Conservation (phyloP, 176 grass and related monocot species). For the Avena atlantica region DNA sequence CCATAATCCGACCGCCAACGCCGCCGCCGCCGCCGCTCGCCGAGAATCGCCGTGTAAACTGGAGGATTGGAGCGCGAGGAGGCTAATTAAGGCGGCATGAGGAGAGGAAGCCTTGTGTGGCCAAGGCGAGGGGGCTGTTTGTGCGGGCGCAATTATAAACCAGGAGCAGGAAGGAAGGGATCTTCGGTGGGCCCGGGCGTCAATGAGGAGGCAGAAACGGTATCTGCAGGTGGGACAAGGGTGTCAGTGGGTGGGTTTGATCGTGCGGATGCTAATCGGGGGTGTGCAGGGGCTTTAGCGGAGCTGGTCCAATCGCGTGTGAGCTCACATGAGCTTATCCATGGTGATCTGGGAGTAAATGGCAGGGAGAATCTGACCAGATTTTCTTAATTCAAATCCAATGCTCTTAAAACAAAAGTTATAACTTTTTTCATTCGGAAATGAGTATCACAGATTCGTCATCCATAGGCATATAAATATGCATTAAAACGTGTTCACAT, state of each 20-base stretch:
- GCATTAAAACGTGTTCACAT: too few relatives aligned
- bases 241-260: not conserved
- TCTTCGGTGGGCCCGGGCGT: not conserved
- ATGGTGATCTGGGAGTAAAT: not conserved
- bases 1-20: slow-evolving; percentile 33
- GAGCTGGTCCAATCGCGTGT: slow-evolving; percentile 18
- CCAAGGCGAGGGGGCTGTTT: not conserved
- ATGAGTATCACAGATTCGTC: too few relatives aligned
- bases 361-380: not conserved
- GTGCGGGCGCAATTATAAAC: slow-evolving; percentile 31
- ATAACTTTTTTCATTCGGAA: too few relatives aligned
- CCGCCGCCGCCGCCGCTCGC: slow-evolving; percentile 7
- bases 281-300: not conserved
- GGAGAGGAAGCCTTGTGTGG: not conserved
- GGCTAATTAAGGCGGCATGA: slow-evolving; percentile 16
- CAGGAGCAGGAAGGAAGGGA: not conserved
- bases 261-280: slow-evolving; percentile 26
- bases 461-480: too few relatives aligned
- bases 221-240: not conserved
- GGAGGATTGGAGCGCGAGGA: slow-evolving; percentile 4
- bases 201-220: not conserved
- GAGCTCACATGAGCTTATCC: slow-evolving; percentile 31
- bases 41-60: not conserved
- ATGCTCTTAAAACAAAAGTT: not conserved
- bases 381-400: not conserved